Evolutionary conservation across 345 rosid species (phyloP).

Genomic region (Eucalyptus regnans): DNA sequence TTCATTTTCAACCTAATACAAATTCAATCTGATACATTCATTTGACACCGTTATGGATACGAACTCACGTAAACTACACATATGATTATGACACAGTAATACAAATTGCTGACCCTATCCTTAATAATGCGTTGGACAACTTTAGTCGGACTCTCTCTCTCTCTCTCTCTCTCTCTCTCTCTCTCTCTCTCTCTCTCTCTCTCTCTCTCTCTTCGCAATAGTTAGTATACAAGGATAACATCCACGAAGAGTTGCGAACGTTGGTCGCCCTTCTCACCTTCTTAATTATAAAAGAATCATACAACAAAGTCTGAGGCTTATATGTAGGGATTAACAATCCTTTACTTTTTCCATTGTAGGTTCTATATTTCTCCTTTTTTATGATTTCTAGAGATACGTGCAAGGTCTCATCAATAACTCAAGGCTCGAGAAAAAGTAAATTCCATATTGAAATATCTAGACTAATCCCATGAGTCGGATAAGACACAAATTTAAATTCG

Average conservation of each 20-base stretch:
- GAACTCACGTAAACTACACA: neutral
- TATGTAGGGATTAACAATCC: too few species aligned
- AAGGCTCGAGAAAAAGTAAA: neutral
- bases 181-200: too few species aligned
- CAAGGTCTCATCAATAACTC: neutral
- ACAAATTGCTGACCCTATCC: neutral
- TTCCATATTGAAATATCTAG: neutral
- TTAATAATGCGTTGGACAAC: neutral
- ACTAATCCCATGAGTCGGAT: neutral
- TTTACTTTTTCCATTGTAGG: too few species aligned
- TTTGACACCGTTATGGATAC: neutral
- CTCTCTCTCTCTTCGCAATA: neutral
- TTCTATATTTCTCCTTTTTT: too few species aligned
- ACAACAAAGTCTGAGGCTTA: too few species aligned
- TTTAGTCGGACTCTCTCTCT: neutral
- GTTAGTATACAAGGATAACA: neutral
- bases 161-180: too few species aligned
- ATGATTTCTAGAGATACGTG: too few species aligned
- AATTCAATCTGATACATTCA: accelerated
- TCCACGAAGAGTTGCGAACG: neutral
- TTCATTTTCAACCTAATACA: too few species aligned
- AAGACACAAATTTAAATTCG: neutral
- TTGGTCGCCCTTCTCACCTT: neutral
- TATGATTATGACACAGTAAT: neutral
- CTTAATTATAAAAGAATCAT: neutral